A percentile compares a stretch with the other conserved stretches of the same genome.
These are phyloP conservation scores for Populus nigra DNA, from an alignment of 345 rosid genomes.

Conservation along the genomic window DNA sequence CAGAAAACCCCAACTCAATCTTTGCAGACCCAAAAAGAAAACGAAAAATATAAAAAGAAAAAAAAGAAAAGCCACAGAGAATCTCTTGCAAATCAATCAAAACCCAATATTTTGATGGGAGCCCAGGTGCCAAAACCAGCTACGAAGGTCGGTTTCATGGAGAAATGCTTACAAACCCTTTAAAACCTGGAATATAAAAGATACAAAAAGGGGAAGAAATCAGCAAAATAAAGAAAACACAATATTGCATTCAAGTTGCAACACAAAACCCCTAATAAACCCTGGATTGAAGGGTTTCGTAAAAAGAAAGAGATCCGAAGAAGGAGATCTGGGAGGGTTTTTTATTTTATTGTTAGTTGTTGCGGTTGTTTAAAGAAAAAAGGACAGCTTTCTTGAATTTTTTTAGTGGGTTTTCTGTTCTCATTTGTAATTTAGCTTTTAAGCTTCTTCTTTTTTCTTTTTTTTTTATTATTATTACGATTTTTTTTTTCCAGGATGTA, in stretches of 20 bases:
- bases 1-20: constrained; percentile 25
- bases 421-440: not conserved
- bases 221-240: not conserved
- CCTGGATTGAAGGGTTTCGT: constrained; percentile 22
- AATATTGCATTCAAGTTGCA: not conserved
- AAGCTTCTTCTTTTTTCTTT: too few relatives aligned
- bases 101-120: constrained; percentile 10
- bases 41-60: constrained; percentile 7
- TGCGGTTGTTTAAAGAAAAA: not conserved
- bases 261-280: not conserved
- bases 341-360: not conserved
- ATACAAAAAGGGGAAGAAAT: not conserved
- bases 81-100: constrained; percentile 6
- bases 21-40: constrained; percentile 1
- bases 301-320: constrained; percentile 25
- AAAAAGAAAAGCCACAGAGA: not conserved
- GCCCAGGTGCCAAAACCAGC: not conserved
- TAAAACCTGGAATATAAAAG: constrained; percentile 6
- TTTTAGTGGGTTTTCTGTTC: not conserved
- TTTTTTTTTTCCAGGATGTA: not conserved
- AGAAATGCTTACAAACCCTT: not conserved
- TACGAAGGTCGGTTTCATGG: not conserved
- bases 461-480: not conserved
- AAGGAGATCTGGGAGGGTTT: not conserved
- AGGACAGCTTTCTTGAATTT: not conserved